Conservation (phyloP, 2,329 filamentous ascomycete genomes). For the Escovopsis weberi region DNA sequence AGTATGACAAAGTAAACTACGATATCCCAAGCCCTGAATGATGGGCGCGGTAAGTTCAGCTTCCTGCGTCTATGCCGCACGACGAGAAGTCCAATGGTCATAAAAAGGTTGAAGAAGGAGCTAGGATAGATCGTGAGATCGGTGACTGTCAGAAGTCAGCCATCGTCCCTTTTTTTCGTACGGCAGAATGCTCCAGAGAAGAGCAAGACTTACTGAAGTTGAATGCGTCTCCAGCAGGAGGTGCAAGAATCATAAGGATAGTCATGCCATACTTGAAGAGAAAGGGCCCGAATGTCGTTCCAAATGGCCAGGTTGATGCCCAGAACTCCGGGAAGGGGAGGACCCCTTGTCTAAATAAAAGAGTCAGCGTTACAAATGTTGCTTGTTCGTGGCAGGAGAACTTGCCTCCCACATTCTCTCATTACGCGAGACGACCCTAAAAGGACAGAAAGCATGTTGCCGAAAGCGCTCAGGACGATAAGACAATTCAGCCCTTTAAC, state of each 20-base stretch:
- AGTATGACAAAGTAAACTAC: slow-evolving; percentile 45
- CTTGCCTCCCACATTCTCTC: slow-evolving; percentile 40
- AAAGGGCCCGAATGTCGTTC: slow-evolving; percentile 47
- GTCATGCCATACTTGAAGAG: slow-evolving; percentile 42
- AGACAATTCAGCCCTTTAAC: slow-evolving; percentile 41
- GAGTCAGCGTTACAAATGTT: not conserved
- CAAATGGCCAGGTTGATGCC: slow-evolving; percentile 48
- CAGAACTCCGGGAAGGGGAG: slow-evolving; percentile 46
- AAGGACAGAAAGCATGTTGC: slow-evolving; percentile 41
- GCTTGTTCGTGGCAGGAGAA: not conserved
- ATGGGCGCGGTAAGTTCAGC: slow-evolving; percentile 30
- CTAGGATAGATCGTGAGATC: slow-evolving; percentile 43
- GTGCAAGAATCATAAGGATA: slow-evolving; percentile 42
- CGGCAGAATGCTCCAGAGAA: too few species aligned
- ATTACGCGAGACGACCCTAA: slow-evolving; percentile 41
- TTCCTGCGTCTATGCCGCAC: slow-evolving; percentile 39
- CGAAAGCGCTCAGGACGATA: slow-evolving; percentile 42
- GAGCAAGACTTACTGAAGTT: slow-evolving; percentile 33
- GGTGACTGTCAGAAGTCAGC: slow-evolving; percentile 32
- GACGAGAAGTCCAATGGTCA: slow-evolving; percentile 42
- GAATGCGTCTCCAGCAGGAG: slow-evolving; percentile 50
- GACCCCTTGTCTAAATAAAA: slow-evolving; percentile 35
- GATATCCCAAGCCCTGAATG: slow-evolving; percentile 45
- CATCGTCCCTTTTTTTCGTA: not conserved
- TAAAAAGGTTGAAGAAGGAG: slow-evolving; percentile 40